Evolutionary conservation across 768 basidiomycete species (phyloP), one percentile per base, ranked within the genome.

Genomic region (Lactarius vividus): DNA sequence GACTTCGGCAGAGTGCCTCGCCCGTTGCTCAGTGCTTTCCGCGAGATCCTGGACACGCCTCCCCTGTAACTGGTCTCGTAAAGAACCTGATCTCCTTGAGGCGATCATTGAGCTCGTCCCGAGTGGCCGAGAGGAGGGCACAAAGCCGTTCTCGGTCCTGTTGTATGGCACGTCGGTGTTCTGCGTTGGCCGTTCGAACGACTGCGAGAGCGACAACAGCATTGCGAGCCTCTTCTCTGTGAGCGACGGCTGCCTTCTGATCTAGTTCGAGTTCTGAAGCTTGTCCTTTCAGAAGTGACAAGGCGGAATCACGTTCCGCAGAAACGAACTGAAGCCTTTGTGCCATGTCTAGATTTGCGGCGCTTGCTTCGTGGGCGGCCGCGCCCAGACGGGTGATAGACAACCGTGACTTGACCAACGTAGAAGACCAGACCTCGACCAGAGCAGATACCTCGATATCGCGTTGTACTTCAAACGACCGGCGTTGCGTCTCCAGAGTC

Each of bases 401-500:
- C 23, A 39, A 53, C 20, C 64, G 64, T 18, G 69, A 64, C 33
- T 63, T 44, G 15, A 53, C 37, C 31, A 70, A 61, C 2, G 68
- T 40, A 9, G 64, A 63, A 29, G 73, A 63, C 40, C 73, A 69
- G 28, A 73, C 64, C 15, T 62, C 54, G 15, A 78, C 71, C 66
- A 76, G 39, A 2, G 72, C 62, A 23, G 70, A 64, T 20, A 73
- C 53, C 65, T 77, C 75, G 28, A 23, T 35, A 7, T 74, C 73
- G 40, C 72, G 69, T 26, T 66, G 69, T 53, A 69, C 62, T 33
- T 75, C 76, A 26, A 71, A 28, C 7, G 59, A 55, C 33, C 72
- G 62, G 18, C 74, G 18, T 31, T 74, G 70, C 33, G 72, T 74
- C 53, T 78, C 76, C 33, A 80, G 65, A n/a, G 69, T 74, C 72